Conservation (phyloP, 257 asterid species). For the Echium plantagineum region DNA sequence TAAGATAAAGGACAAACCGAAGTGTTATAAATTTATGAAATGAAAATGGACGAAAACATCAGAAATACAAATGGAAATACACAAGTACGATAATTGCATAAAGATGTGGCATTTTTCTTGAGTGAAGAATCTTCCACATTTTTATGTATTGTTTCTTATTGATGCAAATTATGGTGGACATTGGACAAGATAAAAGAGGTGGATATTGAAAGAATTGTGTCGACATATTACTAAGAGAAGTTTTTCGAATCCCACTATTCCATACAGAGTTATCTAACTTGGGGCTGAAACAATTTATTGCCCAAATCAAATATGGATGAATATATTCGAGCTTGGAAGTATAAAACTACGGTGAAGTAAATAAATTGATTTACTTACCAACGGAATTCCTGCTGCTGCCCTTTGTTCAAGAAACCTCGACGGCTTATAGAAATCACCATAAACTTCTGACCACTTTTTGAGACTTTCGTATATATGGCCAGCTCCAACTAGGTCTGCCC, state of each 20-base stretch:
- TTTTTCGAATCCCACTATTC: background rate
- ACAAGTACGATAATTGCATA: too few relatives aligned
- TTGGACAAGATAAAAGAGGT: background rate
- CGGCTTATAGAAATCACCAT: constrained; percentile 75
- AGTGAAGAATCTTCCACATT: too few relatives aligned
- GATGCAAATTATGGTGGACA: background rate
- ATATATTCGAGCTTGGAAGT: background rate
- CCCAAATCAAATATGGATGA: background rate
- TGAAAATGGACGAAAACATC: background rate
- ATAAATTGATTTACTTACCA: constrained; percentile 46
- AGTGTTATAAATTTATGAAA: background rate
- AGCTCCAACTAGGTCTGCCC: constrained; percentile 96
- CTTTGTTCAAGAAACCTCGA: constrained; percentile 79
- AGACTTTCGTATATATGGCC: constrained; percentile 60
- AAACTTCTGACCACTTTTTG: constrained; percentile 53
- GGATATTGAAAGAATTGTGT: background rate
- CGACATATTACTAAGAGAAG: background rate
- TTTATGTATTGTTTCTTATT: background rate
- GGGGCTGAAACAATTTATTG: background rate
- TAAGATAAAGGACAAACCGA: background rate
- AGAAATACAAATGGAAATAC: background rate
- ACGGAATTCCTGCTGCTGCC: constrained; percentile 69
- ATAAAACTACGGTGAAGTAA: constrained; percentile 2
- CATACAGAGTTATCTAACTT: background rate
- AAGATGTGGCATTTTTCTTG: background rate